These are phyloP conservation scores for Ascochyta rabiei DNA, from an alignment of 2,329 filamentous ascomycete genomes.

Conservation along the genomic window DNA sequence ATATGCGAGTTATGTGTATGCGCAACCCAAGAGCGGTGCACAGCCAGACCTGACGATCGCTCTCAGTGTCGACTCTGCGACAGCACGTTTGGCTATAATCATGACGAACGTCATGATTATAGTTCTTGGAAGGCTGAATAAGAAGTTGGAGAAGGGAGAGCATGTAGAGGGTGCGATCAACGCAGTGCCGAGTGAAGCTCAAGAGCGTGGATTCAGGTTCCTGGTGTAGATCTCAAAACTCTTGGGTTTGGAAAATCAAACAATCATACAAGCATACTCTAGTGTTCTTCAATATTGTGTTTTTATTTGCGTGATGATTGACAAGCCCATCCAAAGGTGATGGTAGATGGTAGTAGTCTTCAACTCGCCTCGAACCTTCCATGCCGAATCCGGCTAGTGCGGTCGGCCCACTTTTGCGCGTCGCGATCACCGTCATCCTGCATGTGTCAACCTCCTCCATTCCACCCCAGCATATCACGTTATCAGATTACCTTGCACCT, in stretches of 20 bases:
- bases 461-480: constrained; percentile 25
- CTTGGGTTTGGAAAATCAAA: not conserved
- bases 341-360: constrained; percentile 7
- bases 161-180: constrained; percentile 61
- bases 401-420: constrained; percentile 16
- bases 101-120: constrained; percentile 67
- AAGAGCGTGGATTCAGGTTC: constrained; percentile 69
- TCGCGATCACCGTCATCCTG: constrained; percentile 21
- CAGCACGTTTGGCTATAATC: constrained; percentile 67
- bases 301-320: not conserved
- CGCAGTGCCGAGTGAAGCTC: constrained; percentile 60
- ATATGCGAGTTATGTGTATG: constrained; percentile 73
- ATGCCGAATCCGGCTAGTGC: constrained; percentile 14
- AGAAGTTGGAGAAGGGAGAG: constrained; percentile 70
- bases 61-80: constrained; percentile 72
- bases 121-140: constrained; percentile 70
- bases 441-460: constrained; percentile 16
- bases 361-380: constrained; percentile 29
- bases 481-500: constrained; percentile 5
- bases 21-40: constrained; percentile 48
- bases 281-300: not conserved
- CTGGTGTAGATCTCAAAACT: constrained; percentile 53
- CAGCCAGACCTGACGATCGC: constrained; percentile 57
- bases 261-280: not conserved
- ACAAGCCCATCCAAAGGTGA: not conserved